Conservation (phyloP, 106 monocot species). For the Xerophyta viscosa region DNA sequence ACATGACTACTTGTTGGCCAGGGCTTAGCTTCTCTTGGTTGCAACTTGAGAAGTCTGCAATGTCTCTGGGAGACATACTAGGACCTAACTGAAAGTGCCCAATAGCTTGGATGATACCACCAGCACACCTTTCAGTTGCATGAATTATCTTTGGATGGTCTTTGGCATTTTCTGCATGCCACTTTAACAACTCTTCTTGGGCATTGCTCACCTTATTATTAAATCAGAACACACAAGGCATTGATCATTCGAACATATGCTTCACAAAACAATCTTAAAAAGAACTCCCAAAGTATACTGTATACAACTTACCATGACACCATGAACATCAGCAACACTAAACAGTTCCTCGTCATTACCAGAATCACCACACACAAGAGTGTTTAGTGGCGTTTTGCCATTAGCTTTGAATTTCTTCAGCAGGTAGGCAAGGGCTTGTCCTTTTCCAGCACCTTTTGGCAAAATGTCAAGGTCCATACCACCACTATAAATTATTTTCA, state of each 20-base stretch:
- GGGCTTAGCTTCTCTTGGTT: conserved; percentile 34
- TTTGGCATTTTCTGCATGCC: conserved; percentile 75
- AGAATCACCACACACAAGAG: conserved; percentile 93
- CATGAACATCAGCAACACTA: conserved; percentile 79
- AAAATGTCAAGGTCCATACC: conserved; percentile 77
- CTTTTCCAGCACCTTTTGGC: conserved; percentile 87
- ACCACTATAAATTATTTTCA: conserved; percentile 86
- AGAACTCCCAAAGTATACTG: not conserved
- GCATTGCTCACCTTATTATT: conserved; percentile 82
- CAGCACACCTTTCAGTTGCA: conserved; percentile 84
- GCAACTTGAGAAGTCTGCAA: conserved; percentile 23
- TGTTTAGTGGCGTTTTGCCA: conserved; percentile 52
- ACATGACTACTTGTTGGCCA: conserved; percentile 50
- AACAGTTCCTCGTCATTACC: conserved; percentile 95
- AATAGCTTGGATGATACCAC: conserved; percentile 81
- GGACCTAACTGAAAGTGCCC: conserved; percentile 82
- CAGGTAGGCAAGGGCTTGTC: conserved; percentile 83
- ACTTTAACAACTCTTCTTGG: conserved; percentile 82
- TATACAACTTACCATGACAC: conserved; percentile 87
- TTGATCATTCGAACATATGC: too few relatives aligned
- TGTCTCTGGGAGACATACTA: conserved; percentile 60
- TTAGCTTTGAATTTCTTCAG: conserved; percentile 51
- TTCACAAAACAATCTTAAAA: not conserved
- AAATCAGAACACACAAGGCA: not conserved
- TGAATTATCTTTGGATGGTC: conserved; percentile 71